Percentiles rank a stretch among this genome's conserved stretches.
These are phyloP conservation scores for Cyberlindnera bimundalis DNA, from an alignment of 805 yeast species.

Conservation along the genomic window DNA sequence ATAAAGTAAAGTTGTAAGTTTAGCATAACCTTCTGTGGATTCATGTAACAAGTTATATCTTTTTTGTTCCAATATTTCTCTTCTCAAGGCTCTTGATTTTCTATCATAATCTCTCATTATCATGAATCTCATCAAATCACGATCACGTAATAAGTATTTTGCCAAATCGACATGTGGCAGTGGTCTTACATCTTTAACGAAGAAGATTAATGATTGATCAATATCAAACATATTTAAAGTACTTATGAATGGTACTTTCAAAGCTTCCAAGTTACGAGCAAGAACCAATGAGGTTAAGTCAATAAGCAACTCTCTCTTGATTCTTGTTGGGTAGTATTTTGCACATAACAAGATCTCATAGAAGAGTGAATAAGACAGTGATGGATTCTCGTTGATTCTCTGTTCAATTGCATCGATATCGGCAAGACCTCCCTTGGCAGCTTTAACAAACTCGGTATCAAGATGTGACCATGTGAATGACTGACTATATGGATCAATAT, in stretches of 20 bases:
- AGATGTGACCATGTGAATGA: conserved; percentile 6
- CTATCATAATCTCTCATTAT: conserved; percentile 10
- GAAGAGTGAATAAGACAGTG: conserved; percentile 15
- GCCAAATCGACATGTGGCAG: conserved; percentile 20
- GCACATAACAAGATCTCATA: conserved; percentile 23
- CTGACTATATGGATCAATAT: not conserved
- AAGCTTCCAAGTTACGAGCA: conserved; percentile 9
- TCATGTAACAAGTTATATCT: conserved; percentile 70
- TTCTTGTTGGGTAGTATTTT: conserved; percentile 18
- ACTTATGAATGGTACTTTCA: conserved; percentile 29
- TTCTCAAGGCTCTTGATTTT: not conserved
- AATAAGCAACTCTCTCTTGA: conserved; percentile 5
- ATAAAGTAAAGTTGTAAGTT: conserved; percentile 49
- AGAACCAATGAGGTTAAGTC: not conserved
- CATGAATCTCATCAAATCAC: conserved; percentile 36
- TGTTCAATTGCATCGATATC: not conserved
- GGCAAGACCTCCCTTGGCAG: not conserved
- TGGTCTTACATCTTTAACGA: conserved; percentile 28
- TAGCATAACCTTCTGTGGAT: conserved; percentile 75
- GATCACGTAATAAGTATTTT: conserved; percentile 24
- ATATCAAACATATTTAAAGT: conserved; percentile 28
- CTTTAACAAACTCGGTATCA: conserved; percentile 1
- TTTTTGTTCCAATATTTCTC: conserved; percentile 32
- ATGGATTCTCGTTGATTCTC: conserved; percentile 4
- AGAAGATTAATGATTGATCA: conserved; percentile 21